Percentiles rank a stretch among this genome's conserved stretches.
Conservation (phyloP, 306 rosid species). For the Vicia faba region DNA sequence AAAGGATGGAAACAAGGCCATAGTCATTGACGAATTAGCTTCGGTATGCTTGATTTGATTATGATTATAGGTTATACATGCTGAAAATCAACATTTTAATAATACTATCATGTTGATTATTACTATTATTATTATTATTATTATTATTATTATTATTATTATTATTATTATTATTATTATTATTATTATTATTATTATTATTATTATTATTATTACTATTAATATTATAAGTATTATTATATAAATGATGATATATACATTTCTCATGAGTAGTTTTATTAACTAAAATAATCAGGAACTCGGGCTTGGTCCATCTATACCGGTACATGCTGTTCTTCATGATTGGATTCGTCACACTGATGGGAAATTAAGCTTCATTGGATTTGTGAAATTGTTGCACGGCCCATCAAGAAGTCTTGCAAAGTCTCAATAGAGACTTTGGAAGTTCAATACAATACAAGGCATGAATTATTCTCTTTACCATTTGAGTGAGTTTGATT, state of each 20-base stretch:
- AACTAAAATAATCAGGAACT: conserved; percentile 66
- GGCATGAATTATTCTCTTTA: conserved; percentile 22
- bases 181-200: background rate
- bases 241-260: background rate
- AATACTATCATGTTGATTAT: background rate
- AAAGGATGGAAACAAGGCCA: conserved; percentile 81
- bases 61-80: conserved; percentile 16
- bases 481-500: conserved; percentile 36
- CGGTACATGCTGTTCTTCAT: conserved; percentile 88
- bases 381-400: conserved; percentile 80
- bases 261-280: conserved; percentile 39
- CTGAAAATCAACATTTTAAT: background rate
- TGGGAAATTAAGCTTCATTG: conserved; percentile 92
- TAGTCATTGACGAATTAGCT: conserved; percentile 87
- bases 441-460: conserved; percentile 22
- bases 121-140: background rate
- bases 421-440: conserved; percentile 53
- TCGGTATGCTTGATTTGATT: conserved; percentile 64
- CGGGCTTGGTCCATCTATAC: conserved; percentile 85
- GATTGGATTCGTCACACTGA: conserved; percentile 96
- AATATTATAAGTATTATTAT: too few relatives aligned
- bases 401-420: conserved; percentile 72
- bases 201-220: background rate
- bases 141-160: too few relatives aligned
- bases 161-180: background rate